Percentiles rank a stretch among this genome's conserved stretches.
Evolutionary conservation across 257 asterid species (phyloP).

Genomic region (Fraxinus anomala): DNA sequence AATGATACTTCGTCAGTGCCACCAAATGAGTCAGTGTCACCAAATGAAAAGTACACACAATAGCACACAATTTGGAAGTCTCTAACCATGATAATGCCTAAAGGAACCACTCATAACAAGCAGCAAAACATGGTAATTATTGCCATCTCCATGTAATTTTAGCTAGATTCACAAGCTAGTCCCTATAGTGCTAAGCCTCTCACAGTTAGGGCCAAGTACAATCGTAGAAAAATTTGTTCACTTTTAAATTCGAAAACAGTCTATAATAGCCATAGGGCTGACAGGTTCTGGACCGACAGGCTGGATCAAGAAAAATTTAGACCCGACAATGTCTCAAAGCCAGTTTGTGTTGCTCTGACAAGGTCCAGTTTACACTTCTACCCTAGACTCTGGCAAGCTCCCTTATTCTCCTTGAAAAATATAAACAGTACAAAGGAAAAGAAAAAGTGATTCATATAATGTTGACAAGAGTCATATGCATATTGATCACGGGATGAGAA

Average conservation of each 20-base stretch:
- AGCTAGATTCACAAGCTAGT: not conserved
- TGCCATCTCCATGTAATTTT: not conserved
- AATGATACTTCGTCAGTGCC: not conserved
- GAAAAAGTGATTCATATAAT: not conserved
- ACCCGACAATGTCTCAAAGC: not conserved
- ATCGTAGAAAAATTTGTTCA: not conserved
- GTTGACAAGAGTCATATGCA: not conserved
- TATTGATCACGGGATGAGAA: slow-evolving; percentile 6
- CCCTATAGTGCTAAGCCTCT: not conserved
- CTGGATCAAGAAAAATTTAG: too few species aligned
- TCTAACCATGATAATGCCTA: not conserved
- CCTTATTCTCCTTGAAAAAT: too few species aligned
- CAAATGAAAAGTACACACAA: not conserved
- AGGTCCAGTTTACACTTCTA: not conserved
- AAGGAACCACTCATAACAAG: not conserved
- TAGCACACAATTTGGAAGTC: not conserved
- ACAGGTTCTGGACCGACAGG: too few species aligned
- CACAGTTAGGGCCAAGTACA: not conserved
- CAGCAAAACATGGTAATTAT: not conserved
- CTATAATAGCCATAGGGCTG: too few species aligned
- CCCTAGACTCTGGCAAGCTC: too few species aligned
- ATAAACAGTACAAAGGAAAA: not conserved
- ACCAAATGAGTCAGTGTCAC: too few species aligned
- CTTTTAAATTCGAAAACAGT: too few species aligned
- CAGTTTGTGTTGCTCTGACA: not conserved